Percentiles rank a stretch among this genome's conserved stretches.
Evolutionary conservation across 345 rosid species (phyloP).

Genomic region (Triadica sebifera): DNA sequence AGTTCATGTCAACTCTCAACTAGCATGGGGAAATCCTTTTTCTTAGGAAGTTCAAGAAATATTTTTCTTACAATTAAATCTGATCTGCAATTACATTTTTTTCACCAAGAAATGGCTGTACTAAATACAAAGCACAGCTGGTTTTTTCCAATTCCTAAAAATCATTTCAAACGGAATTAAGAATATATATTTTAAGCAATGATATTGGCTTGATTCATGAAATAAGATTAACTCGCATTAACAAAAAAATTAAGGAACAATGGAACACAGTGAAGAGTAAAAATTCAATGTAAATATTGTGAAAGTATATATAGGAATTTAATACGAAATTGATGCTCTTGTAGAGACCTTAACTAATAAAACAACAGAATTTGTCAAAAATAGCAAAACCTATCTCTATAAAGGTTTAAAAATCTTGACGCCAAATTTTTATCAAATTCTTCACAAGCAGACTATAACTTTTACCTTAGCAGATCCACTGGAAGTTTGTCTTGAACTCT

Average conservation of each 20-base stretch:
- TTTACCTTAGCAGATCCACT: conserved; percentile 13
- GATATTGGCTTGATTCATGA: neutral
- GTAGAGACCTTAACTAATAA: neutral
- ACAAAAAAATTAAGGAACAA: neutral
- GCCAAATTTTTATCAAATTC: neutral
- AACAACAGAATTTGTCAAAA: neutral
- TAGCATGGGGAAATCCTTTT: too few species aligned
- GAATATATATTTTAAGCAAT: neutral
- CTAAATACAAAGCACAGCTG: neutral
- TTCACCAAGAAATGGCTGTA: neutral
- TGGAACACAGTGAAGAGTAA: neutral
- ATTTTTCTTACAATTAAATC: too few species aligned
- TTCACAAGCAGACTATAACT: neutral
- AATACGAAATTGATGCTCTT: neutral
- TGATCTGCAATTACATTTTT: too few species aligned
- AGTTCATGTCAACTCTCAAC: too few species aligned
- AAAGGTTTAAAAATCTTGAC: neutral
- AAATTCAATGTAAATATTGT: neutral
- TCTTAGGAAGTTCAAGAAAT: too few species aligned
- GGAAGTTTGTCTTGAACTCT: conserved; percentile 5
- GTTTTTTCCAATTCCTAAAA: neutral
- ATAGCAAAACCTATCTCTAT: neutral
- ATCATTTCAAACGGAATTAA: neutral
- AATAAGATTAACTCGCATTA: too few species aligned
- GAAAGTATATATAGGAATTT: neutral